Conservation (phyloP, 345 rosid species). For the Limnanthes douglasii region DNA sequence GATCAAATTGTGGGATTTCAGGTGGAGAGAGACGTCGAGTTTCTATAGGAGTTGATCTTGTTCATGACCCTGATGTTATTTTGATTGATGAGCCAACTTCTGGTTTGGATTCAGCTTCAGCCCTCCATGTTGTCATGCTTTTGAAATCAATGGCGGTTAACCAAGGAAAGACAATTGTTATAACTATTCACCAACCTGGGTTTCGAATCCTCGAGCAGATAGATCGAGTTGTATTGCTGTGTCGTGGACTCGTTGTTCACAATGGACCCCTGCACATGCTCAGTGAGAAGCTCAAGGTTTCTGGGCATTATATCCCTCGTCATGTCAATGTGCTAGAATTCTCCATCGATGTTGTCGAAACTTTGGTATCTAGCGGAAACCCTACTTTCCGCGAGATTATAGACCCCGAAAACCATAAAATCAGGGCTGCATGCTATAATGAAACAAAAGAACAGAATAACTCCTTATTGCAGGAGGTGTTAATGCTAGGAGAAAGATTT, state of each 20-base stretch:
- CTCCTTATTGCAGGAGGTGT: slow-evolving; percentile 35
- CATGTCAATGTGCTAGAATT: slow-evolving; percentile 76
- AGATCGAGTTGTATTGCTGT: slow-evolving; percentile 56
- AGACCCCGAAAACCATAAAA: slow-evolving; percentile 5
- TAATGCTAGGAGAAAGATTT: slow-evolving; percentile 58
- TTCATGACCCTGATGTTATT: slow-evolving; percentile 78
- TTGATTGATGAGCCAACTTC: slow-evolving; percentile 95
- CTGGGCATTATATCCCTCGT: slow-evolving; percentile 43
- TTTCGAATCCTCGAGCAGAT: slow-evolving; percentile 67
- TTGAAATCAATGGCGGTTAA: slow-evolving; percentile 46
- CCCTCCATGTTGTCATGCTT: slow-evolving; percentile 48
- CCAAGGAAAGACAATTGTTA: slow-evolving; percentile 75
- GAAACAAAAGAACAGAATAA: slow-evolving; percentile 25
- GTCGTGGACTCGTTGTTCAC: slow-evolving; percentile 44
- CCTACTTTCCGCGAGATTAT: slow-evolving; percentile 14
- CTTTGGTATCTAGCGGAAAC: slow-evolving; percentile 12
- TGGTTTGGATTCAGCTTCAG: slow-evolving; percentile 84
- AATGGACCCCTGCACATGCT: slow-evolving; percentile 43
- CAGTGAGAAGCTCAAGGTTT: slow-evolving; percentile 32
- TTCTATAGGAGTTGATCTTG: slow-evolving; percentile 82
- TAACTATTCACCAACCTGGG: slow-evolving; percentile 87
- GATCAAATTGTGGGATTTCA: slow-evolving; percentile 57
- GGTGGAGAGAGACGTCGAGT: slow-evolving; percentile 88
- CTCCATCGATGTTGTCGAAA: slow-evolving; percentile 54
- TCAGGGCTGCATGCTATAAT: slow-evolving; percentile 9